A percentile compares a stretch with the other conserved stretches of the same genome.
These are phyloP conservation scores for Pythium guiyangense DNA, from an alignment of 352 stramenopile species.

Conservation along the genomic window DNA sequence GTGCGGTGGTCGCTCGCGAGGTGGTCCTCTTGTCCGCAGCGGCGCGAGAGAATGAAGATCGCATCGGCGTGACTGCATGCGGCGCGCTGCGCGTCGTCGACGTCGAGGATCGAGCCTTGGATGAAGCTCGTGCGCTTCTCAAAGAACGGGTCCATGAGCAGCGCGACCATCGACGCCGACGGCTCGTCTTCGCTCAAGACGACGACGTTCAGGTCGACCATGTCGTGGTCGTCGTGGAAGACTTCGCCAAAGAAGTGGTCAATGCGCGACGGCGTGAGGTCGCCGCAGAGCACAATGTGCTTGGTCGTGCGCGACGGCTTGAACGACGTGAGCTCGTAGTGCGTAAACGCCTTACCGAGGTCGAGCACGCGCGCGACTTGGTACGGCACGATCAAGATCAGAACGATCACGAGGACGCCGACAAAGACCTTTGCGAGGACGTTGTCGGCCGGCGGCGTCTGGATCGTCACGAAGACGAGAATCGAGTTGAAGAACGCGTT, in stretches of 20 bases:
- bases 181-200: constrained; percentile 76
- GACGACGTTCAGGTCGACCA: constrained; percentile 73
- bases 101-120: constrained; percentile 73
- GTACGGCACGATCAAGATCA: constrained; percentile 85
- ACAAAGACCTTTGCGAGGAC: constrained; percentile 79
- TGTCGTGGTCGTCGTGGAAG: constrained; percentile 85
- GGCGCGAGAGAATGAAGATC: constrained; percentile 76
- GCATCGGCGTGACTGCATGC: constrained; percentile 56
- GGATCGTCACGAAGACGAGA: constrained; percentile 85
- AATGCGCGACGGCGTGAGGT: constrained; percentile 77
- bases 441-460: constrained; percentile 79
- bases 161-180: constrained; percentile 61
- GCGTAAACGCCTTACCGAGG: constrained; percentile 65
- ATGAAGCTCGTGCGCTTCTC: constrained; percentile 81
- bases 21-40: constrained; percentile 61
- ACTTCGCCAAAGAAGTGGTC: constrained; percentile 85
- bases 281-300: constrained; percentile 80
- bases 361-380: constrained; percentile 81
- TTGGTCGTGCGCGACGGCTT: constrained; percentile 54
- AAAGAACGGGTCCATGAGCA: constrained; percentile 83
- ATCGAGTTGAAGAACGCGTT: constrained; percentile 88
- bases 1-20: constrained; percentile 73
- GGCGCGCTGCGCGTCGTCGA: constrained; percentile 71
- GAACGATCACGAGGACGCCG: constrained; percentile 72
- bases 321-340: constrained; percentile 71